Base-by-base conservation (phyloP, 768 basidiomycete species). In the Termitomyces sp. region DNA sequence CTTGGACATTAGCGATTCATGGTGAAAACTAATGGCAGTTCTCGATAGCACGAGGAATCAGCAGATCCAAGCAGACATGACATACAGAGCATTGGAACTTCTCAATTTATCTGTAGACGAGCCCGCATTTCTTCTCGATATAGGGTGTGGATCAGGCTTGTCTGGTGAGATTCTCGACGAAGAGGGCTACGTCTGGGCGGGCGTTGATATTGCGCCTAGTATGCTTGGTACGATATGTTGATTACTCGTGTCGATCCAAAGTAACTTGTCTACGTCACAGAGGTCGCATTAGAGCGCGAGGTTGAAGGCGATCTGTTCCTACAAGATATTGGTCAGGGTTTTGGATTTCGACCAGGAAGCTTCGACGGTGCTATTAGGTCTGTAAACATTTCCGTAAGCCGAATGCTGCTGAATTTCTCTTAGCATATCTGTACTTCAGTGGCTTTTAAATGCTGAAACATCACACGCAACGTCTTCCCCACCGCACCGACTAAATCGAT, bases 361-460 rank as follows among this genome's bases (percentile, higher is more conserved):
- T 98, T 99, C 70, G 97, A 99, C 70, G 97, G 96, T 40, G 95
- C 93, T 6, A 98, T 99, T 68, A 96, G 95, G 95, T 90, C 37
- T 34, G 77, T 22, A 33, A 27, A 9, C 30, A 39, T 48, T 34
- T 26, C 24, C 27, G 30, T 0, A 34, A 46, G 57, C 43, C 44
- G 51, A 50, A 40, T 49, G 20, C 22, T 54, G 22, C 53, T 57
- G 20, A 53, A 32, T 27, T 13, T 36, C 51, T 46, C 56, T 3
- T 67, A 98, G 96, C 68, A 91, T 99, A 66, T 99, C 97, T 26
- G 96, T 98, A n/a, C 78, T 99, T 5, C 97, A 99, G 75, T 99
- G 97, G 97, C 80, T 99, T 3, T 81, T 98, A 57, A 99, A 98
- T 71, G 95, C 96, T 26, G 97, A 98, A 71, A 91, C 94, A 30